Conservation (phyloP, 2,329 filamentous ascomycete species). For the Penicillium sp. region DNA sequence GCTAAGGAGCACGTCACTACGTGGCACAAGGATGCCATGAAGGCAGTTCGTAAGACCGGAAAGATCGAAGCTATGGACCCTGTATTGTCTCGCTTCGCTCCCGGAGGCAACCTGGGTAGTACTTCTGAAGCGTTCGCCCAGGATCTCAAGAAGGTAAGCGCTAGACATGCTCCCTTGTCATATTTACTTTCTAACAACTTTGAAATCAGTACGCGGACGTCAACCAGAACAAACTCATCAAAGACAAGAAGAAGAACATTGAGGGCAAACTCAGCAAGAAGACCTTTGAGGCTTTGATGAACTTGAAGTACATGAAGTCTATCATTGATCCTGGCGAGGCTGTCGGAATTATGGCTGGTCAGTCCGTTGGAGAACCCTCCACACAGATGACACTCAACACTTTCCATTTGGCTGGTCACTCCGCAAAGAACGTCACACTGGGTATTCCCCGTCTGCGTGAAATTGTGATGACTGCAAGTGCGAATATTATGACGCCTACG, state of each 20-base stretch:
- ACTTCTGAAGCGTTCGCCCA: slow-evolving; percentile 84
- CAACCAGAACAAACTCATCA: slow-evolving; percentile 62
- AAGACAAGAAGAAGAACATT: slow-evolving; percentile 54
- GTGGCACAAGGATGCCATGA: slow-evolving; percentile 65
- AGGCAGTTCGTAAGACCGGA: slow-evolving; percentile 71
- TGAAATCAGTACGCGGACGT: slow-evolving; percentile 66
- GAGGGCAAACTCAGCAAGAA: slow-evolving; percentile 55
- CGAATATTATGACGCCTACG: slow-evolving; percentile 78
- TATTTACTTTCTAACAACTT: slow-evolving; percentile 17
- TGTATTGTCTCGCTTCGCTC: slow-evolving; percentile 67
- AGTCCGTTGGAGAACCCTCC: slow-evolving; percentile 94
- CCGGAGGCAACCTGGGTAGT: slow-evolving; percentile 73
- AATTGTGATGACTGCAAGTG: slow-evolving; percentile 96
- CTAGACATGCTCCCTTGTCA: background rate
- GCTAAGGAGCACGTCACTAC: slow-evolving; percentile 64
- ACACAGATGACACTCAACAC: slow-evolving; percentile 99
- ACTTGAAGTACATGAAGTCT: slow-evolving; percentile 88
- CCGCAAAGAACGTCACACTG: slow-evolving; percentile 95
- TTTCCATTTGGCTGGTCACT: slow-evolving; percentile 98
- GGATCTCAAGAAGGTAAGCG: slow-evolving; percentile 57
- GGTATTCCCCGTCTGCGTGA: slow-evolving; percentile 96
- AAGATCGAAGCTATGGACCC: slow-evolving; percentile 69
- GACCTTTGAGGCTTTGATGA: slow-evolving; percentile 76
- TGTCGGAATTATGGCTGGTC: slow-evolving; percentile 92
- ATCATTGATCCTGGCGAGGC: slow-evolving; percentile 93